Evolutionary conservation across 106 monocot species (phyloP).

Genomic region (Dendrobium huoshanense): DNA sequence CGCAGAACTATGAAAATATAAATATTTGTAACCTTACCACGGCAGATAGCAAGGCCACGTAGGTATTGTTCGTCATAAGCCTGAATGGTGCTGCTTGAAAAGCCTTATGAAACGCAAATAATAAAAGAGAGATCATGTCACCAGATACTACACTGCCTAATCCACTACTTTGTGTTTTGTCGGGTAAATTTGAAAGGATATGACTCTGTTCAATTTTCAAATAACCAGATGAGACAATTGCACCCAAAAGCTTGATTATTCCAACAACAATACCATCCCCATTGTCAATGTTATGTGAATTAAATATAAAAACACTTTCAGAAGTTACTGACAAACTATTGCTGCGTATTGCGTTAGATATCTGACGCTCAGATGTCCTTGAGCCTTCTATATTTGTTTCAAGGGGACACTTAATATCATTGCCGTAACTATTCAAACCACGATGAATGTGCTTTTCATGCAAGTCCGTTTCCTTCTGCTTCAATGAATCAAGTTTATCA

Average conservation of each 20-base stretch:
- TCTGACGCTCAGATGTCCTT: conserved; percentile 39
- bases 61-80: conserved; percentile 85
- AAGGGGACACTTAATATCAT: conserved; percentile 6
- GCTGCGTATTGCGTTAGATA: conserved; percentile 57
- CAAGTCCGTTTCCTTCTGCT: conserved; percentile 13
- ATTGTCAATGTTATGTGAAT: conserved; percentile 73
- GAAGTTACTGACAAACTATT: conserved; percentile 72
- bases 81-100: conserved; percentile 73
- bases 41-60: conserved; percentile 75
- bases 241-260: conserved; percentile 84
- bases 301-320: conserved; percentile 59
- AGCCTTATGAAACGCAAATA: conserved; percentile 85
- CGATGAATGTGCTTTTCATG: conserved; percentile 16
- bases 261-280: conserved; percentile 90
- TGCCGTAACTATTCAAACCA: conserved; percentile 16
- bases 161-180: conserved; percentile 20
- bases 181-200: conserved; percentile 27
- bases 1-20: background rate
- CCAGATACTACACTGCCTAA: conserved; percentile 49
- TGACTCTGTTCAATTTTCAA: conserved; percentile 40
- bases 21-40: conserved; percentile 44
- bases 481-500: background rate
- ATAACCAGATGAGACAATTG: conserved; percentile 71
- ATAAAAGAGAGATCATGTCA: conserved; percentile 75
- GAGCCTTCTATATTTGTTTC: conserved; percentile 33